A percentile compares a stretch with the other conserved stretches of the same genome.
phyloP scores from a whole-genome alignment of 768 basidiomycete genomes.

The Mycena sanguinolenta region DNA sequence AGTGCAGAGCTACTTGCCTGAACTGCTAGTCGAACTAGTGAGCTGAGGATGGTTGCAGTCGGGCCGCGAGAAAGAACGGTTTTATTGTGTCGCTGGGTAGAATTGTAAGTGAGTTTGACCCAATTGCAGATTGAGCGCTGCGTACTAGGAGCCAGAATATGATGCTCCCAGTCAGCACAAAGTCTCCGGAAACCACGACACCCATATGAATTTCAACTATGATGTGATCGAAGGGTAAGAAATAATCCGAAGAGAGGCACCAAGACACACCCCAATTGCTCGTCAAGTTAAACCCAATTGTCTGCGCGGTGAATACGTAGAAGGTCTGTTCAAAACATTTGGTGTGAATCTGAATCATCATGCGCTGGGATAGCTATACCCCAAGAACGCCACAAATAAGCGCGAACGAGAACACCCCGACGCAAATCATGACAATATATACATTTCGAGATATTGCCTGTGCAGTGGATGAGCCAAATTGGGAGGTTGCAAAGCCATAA shows the following conservation, averaged over 20 bases:
- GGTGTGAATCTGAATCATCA: too few species aligned
- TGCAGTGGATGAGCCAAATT: neutral
- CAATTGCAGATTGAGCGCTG: neutral
- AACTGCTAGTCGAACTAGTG: neutral
- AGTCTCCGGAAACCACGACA: neutral
- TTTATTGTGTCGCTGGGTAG: neutral
- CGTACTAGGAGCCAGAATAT: neutral
- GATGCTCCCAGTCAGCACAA: neutral
- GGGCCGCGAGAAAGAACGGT: neutral
- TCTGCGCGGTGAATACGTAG: neutral
- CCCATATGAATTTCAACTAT: neutral
- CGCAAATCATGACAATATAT: neutral
- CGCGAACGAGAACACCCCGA: too few species aligned
- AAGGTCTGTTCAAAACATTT: neutral
- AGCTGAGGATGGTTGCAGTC: neutral
- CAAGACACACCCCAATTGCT: too few species aligned
- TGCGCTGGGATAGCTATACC: too few species aligned
- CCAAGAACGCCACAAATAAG: too few species aligned
- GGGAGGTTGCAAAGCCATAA: neutral
- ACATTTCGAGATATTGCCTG: neutral
- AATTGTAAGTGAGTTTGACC: neutral
- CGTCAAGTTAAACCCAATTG: too few species aligned
- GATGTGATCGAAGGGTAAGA: too few species aligned
- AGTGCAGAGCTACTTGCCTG: neutral
- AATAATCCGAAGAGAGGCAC: too few species aligned